Base-by-base conservation (phyloP, 1,284 basidiomycete species). In the Porogramme epimiltina region DNA sequence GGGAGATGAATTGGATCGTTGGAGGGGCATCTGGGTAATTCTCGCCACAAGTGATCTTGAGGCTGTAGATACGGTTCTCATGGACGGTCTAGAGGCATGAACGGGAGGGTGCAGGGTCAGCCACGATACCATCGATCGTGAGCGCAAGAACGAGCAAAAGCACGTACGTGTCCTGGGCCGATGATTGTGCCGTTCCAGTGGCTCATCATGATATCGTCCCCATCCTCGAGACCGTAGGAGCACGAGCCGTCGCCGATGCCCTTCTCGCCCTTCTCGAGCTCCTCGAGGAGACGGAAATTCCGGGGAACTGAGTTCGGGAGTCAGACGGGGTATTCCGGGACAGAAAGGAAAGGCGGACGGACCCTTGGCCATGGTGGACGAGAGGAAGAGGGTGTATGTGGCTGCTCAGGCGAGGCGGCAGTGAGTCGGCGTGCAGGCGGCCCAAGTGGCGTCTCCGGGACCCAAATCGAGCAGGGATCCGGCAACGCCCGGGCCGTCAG, bases 111-210 rank as follows among this genome's bases (percentile, higher is more conserved):
- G 3, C 42, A 13, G 19, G 38, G 47, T 45, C 41, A 36, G 37
- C 24, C 55, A 54, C 52, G 50, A 52, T 52, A 46, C 49, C 58
- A 56, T 60, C 53, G 58, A 62, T 65, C 52, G 23, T 15, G 20
- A 24, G n/a, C 24, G 18, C n/a, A 24, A 0, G 23, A 43, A 15
- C 4, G 24, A 3, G 28, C 44, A 22, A 22, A 11, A n/a, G 55
- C 13, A 76, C 89, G 63, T 70, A 93, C 92, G 77, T 98, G 95
- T 51, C 95, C 95, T 28, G 97, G 96, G 9, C 96, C 97, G 59
- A 99, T 93, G 75, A 99, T 96, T 11, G 97, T 99, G 37, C 95
- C 96, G 68, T 97, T 98, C 96, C 96, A 99, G 69, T 95, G 83
- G 73, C 87, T 91, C 96, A 99, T 98, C 75, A 92, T 79, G 72